A percentile compares a stretch with the other conserved stretches of the same genome.
phyloP scores from a whole-genome alignment of 345 rosid species.

The Euphorbia peplus region DNA sequence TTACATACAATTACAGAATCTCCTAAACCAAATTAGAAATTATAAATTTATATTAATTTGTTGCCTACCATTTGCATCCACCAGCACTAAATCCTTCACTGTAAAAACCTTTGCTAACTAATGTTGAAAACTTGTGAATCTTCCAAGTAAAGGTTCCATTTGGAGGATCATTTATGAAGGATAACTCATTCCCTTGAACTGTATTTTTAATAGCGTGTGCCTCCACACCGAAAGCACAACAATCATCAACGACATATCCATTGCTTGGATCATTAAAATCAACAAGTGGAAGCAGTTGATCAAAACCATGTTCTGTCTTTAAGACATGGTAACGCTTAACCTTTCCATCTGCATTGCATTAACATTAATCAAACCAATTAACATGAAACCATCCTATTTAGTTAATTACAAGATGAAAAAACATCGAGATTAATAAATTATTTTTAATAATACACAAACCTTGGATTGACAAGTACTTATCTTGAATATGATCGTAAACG shows the following conservation, averaged over 20 bases:
- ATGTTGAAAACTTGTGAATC: not conserved
- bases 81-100: not conserved
- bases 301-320: not conserved
- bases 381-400: too few relatives aligned
- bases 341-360: not conserved
- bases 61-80: not conserved
- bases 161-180: not conserved
- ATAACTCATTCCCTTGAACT: slow-evolving; percentile 4
- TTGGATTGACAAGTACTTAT: not conserved
- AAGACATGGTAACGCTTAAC: slow-evolving; percentile 1
- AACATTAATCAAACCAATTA: too few relatives aligned
- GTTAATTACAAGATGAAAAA: too few relatives aligned
- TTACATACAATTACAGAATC: not conserved
- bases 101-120: fast-evolving
- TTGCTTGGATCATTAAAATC: not conserved
- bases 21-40: not conserved
- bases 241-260: slow-evolving; percentile 16
- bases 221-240: slow-evolving; percentile 12
- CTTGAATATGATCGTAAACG: slow-evolving; percentile 1
- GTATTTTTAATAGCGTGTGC: not conserved
- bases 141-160: not conserved
- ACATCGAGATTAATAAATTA: too few relatives aligned
- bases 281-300: not conserved
- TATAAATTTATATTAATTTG: not conserved
- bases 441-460: not conserved